Evolutionary conservation across 192 early-diverging fungal species (phyloP).

Genomic region (Geosiphon pyriformis): DNA sequence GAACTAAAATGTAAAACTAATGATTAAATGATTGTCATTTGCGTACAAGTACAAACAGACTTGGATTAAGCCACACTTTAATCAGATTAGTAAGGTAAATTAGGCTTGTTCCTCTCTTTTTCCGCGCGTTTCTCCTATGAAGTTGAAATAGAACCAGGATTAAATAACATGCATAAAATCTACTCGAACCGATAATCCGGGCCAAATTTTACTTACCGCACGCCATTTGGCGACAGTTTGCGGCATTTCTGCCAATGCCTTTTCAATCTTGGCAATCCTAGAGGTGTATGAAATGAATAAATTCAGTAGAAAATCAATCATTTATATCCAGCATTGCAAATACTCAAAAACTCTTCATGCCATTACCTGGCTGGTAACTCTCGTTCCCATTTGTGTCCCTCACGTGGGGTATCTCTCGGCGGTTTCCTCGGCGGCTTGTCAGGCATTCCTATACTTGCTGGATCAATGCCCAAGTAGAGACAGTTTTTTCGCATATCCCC

Average conservation of each 20-base stretch:
- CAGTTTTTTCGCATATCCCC: slow-evolving; percentile 62
- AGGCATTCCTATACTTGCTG: slow-evolving; percentile 47
- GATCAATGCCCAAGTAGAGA: slow-evolving; percentile 41
- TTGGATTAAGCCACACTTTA: too few relatives aligned
- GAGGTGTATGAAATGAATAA: neutral
- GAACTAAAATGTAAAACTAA: too few relatives aligned
- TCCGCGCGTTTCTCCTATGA: slow-evolving; percentile 15
- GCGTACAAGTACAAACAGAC: too few relatives aligned
- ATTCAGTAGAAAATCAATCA: neutral
- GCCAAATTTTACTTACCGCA: slow-evolving; percentile 28
- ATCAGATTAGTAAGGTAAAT: slow-evolving; percentile 8
- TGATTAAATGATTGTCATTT: too few relatives aligned
- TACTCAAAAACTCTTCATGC: neutral
- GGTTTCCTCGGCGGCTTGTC: slow-evolving; percentile 30
- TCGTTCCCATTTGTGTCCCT: slow-evolving; percentile 39
- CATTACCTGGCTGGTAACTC: slow-evolving; percentile 31
- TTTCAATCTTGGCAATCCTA: slow-evolving; percentile 36
- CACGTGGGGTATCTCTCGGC: slow-evolving; percentile 31
- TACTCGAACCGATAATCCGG: too few relatives aligned
- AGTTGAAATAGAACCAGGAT: too few relatives aligned
- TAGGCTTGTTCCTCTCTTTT: slow-evolving; percentile 20
- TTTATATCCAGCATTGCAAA: neutral
- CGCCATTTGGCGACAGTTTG: slow-evolving; percentile 41
- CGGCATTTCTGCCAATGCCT: slow-evolving; percentile 42
- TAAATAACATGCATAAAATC: too few relatives aligned